Conservation (phyloP, 257 asterid species). For the Solanum piurae region DNA sequence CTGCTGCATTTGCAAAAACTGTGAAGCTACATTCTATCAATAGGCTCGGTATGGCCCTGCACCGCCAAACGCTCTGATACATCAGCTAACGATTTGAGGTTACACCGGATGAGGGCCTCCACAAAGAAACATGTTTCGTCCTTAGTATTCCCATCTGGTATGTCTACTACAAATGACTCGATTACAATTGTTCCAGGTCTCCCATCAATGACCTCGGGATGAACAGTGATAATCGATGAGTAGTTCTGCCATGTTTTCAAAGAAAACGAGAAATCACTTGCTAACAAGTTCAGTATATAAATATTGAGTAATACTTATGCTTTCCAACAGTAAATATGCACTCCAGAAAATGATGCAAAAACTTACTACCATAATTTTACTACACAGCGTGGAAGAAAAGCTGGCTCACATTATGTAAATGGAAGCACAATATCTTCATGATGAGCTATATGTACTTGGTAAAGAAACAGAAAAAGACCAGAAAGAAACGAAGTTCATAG, state of each 20-base stretch:
- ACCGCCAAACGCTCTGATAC: slow-evolving; percentile 10
- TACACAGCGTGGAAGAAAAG: not conserved
- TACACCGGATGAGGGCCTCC: slow-evolving; percentile 10
- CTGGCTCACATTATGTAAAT: not conserved
- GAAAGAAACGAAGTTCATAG: not conserved
- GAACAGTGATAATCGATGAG: slow-evolving; percentile 2
- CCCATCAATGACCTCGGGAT: slow-evolving; percentile 6
- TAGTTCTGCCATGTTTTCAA: slow-evolving; percentile 4
- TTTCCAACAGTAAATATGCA: not conserved
- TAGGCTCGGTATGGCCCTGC: slow-evolving; percentile 11
- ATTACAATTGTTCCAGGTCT: slow-evolving; percentile 10
- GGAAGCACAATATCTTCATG: not conserved
- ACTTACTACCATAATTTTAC: not conserved
- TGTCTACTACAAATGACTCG: slow-evolving; percentile 8
- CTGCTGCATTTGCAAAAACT: not conserved
- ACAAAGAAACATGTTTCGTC: slow-evolving; percentile 13
- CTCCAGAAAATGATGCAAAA: not conserved
- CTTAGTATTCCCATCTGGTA: slow-evolving; percentile 7
- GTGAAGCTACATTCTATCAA: slow-evolving; percentile 1
- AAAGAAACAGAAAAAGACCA: not conserved
- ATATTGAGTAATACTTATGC: not conserved
- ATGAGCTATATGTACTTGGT: not conserved
- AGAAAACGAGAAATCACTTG: not conserved
- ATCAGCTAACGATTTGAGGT: slow-evolving; percentile 8
- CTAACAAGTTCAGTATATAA: not conserved